phyloP scores from a whole-genome alignment of 305 asterid species.

The Ilex paraguariensis region DNA sequence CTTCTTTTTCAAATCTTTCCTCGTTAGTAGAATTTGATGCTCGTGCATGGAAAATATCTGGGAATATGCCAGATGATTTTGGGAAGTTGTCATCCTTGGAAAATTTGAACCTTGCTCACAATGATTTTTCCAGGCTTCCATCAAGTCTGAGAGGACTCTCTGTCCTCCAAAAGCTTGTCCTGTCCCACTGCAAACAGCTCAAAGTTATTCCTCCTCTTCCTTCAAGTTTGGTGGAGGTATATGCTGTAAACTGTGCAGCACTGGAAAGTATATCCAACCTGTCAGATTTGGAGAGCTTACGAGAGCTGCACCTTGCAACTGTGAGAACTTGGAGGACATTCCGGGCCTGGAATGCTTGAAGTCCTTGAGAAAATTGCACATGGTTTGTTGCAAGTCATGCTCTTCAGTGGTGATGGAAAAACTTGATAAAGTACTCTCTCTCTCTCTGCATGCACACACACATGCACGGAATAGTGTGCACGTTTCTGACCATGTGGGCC shows the following conservation, averaged over 20 bases:
- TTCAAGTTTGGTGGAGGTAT: conserved; percentile 16
- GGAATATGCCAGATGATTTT: conserved; percentile 23
- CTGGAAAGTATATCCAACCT: conserved; percentile 13
- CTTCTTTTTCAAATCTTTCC: conserved; percentile 26
- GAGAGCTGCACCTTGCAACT: conserved; percentile 18
- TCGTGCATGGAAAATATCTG: conserved; percentile 25
- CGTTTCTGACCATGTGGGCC: no score
- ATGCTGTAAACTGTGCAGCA: conserved; percentile 19
- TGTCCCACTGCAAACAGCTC: conserved; percentile 22
- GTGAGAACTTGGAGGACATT: conserved; percentile 16
- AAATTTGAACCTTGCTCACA: conserved; percentile 16
- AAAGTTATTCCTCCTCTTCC: conserved; percentile 32
- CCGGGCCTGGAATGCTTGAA: conserved; percentile 23
- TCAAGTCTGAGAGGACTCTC: conserved; percentile 21
- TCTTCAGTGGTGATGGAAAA: conserved; percentile 6
- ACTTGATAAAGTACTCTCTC: conserved; percentile 17
- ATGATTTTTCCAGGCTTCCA: conserved; percentile 27
- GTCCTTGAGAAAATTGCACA: conserved; percentile 23
- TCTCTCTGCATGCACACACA: background rate
- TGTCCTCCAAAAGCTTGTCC: conserved; percentile 13
- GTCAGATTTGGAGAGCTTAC: conserved; percentile 15
- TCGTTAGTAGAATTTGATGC: conserved; percentile 23
- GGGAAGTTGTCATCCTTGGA: conserved; percentile 21
- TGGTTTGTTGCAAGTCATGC: conserved; percentile 16
- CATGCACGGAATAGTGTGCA: no score